Evolutionary conservation across 2,329 filamentous ascomycete genomes (phyloP), one percentile per base, ranked within the genome.

Genomic region (Piedraia hortae): DNA sequence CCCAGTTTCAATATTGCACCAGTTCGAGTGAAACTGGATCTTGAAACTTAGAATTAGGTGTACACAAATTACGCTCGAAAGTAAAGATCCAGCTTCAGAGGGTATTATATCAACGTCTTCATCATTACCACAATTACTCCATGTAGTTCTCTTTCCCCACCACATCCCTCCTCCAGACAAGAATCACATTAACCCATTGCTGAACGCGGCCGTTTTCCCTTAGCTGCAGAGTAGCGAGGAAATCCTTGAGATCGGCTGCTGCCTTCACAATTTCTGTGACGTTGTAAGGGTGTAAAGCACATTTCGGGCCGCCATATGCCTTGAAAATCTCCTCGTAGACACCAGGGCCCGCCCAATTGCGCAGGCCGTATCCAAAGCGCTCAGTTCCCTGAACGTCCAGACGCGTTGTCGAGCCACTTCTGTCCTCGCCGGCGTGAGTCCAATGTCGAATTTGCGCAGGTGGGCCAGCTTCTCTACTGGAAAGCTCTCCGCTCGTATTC

Each of bases 381-480:
- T 23, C 2, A 39, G 27, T 22, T 48, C 34, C 3, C 34, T 27
- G 4, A 36, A 27, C 0, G 30, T 37, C 46, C 47, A 51, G 0
- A 32, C 26, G 8, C 21, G 21, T 4, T 27, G 21, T 12, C 27
- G 16, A 5, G 30, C 27, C n/a, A 22, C 10, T 8, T 31, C 24
- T 1, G 31, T 24, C 12, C 26, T 5, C 29, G 37, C 16, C 2
- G 31, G 33, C 2, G 31, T 30, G 2, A 32, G 36, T 10, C 43
- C 42, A 8, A 39, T 19, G n/a, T n/a, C n/a, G n/a, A n/a, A n/a
- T n/a, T n/a, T n/a, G n/a, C n/a, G n/a, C n/a, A n/a, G n/a, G n/a
- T n/a, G n/a, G n/a, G n/a, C n/a, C n/a, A n/a, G n/a, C n/a, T n/a
- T n/a, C n/a, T n/a, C n/a, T n/a, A n/a, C n/a, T n/a, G n/a, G n/a